Evolutionary conservation across 2,329 filamentous ascomycete genomes (phyloP), one percentile per base, ranked within the genome.

Genomic region (Penicillium sp.): DNA sequence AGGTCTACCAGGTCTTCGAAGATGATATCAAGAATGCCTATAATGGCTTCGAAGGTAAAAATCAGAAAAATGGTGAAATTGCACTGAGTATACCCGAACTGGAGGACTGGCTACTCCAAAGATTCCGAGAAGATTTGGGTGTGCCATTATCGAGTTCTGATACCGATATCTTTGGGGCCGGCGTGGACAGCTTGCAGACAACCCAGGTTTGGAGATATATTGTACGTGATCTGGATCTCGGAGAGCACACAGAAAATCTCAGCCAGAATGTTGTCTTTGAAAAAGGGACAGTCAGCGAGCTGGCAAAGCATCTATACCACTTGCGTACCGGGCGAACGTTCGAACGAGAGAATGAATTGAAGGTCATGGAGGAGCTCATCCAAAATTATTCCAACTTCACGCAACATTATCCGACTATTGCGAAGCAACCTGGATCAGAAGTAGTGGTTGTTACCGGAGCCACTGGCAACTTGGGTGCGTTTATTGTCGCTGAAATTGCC

Each of bases 401-500:
- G 7, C 55, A 59, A 21, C 68, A 70, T 26, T 55, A 59, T 21
- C 59, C 68, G 0, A 52, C 51, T 8, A 46, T 52, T 4, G 7
- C 68, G 1, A 62, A 80, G 15, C 36, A 50, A 10, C 48, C 55
- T 24, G 40, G 51, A 18, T 47, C 49, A 20, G 52, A 59, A 46
- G 7, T 69, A 66, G 57, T 56, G 65, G 68, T 85, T 1, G 66
- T 89, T 2, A 89, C 86, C 0, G 87, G 86, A 1, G 80, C 80
- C 0, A 89, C 86, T 0, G 87, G 87, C 1, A 85, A 84, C 3
- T 73, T 89, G 0, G 87, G 87, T 0, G 76, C 82, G 0, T 84
- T 87, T 55, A 72, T 87, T 3, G 74, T 85, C 2, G 65, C 76
- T 13, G 66, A 76, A 9, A 68, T 85, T 7, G 58, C 69, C 2